phyloP scores from a whole-genome alignment of 805 yeast species.

The Saturnispora saitoi region DNA sequence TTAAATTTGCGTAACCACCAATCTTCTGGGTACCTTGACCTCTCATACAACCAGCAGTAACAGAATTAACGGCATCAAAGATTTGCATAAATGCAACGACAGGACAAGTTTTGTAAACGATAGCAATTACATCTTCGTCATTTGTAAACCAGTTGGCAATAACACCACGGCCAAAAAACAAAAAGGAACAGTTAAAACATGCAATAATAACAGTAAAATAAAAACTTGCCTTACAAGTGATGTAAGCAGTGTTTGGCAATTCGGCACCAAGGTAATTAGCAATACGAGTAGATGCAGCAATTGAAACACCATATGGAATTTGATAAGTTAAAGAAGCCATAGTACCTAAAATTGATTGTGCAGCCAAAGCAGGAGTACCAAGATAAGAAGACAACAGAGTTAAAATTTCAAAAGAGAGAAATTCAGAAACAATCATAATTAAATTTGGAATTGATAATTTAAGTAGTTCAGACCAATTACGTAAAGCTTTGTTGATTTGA shows the following conservation, averaged over 20 bases:
- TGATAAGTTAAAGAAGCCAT: slow-evolving; percentile 63
- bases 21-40: slow-evolving; percentile 53
- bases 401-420: slow-evolving; percentile 68
- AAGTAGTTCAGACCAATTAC: slow-evolving; percentile 58
- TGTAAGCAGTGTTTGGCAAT: slow-evolving; percentile 24
- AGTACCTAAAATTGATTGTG: slow-evolving; percentile 65
- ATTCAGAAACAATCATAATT: slow-evolving; percentile 70
- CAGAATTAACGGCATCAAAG: slow-evolving; percentile 41
- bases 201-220: slow-evolving; percentile 21
- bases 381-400: slow-evolving; percentile 61
- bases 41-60: slow-evolving; percentile 45
- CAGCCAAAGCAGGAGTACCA: slow-evolving; percentile 56
- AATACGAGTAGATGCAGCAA: slow-evolving; percentile 67
- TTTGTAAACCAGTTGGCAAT: slow-evolving; percentile 27
- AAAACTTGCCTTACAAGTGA: slow-evolving; percentile 24
- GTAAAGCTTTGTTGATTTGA: slow-evolving; percentile 29
- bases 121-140: slow-evolving; percentile 23
- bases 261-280: slow-evolving; percentile 69
- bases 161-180: slow-evolving; percentile 19
- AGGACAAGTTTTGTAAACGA: slow-evolving; percentile 23
- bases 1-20: slow-evolving; percentile 43
- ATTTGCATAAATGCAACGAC: slow-evolving; percentile 33
- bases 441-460: slow-evolving; percentile 64
- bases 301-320: slow-evolving; percentile 66
- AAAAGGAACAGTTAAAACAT: slow-evolving; percentile 18